phyloP scores from a whole-genome alignment of 306 rosid genomes.

The Luffa acutangula region DNA sequence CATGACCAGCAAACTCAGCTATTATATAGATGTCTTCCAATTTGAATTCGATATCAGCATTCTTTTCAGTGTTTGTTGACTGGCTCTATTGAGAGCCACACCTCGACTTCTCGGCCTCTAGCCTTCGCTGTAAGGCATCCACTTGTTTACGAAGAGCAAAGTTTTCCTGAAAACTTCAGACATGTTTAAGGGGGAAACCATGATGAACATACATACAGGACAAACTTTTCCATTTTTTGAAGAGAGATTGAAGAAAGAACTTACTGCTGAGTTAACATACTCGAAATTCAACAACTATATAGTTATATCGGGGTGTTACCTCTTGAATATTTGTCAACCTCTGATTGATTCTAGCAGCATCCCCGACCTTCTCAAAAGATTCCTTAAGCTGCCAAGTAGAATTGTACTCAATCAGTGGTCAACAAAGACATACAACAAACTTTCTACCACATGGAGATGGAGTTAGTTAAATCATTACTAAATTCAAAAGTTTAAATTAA shows the following conservation, averaged over 20 bases:
- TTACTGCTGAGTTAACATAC: background rate
- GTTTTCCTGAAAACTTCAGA: slow-evolving; percentile 25
- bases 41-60: background rate
- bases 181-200: background rate
- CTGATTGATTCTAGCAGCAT: slow-evolving; percentile 30
- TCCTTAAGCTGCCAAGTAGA: slow-evolving; percentile 32
- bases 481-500: background rate
- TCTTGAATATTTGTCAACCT: slow-evolving; percentile 38
- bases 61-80: background rate
- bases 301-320: slow-evolving; percentile 25
- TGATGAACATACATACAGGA: background rate
- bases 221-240: background rate
- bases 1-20: background rate
- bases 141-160: background rate
- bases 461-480: background rate
- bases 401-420: slow-evolving; percentile 8
- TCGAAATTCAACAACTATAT: background rate
- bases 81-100: slow-evolving; percentile 4
- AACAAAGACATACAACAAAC: background rate
- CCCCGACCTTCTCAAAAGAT: slow-evolving; percentile 22
- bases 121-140: slow-evolving; percentile 8
- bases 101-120: slow-evolving; percentile 6
- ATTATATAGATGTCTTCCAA: background rate
- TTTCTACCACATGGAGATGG: background rate
- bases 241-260: background rate